phyloP scores from a whole-genome alignment of 257 asterid species.

The Striga asiatica region DNA sequence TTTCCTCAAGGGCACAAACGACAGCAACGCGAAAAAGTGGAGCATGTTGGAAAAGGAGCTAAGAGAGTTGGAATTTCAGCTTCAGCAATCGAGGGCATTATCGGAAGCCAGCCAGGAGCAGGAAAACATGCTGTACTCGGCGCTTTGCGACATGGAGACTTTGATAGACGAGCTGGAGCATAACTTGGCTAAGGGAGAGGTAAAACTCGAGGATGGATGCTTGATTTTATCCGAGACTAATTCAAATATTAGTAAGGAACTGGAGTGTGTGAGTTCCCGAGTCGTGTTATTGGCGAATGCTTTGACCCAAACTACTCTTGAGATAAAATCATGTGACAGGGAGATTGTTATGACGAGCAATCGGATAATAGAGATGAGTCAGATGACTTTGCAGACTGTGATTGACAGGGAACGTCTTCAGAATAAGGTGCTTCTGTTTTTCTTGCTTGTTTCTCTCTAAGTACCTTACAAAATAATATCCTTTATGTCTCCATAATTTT shows the following conservation, averaged over 20 bases:
- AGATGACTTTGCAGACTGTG: slow-evolving; percentile 60
- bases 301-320: slow-evolving; percentile 36
- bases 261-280: slow-evolving; percentile 34
- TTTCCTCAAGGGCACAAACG: slow-evolving; percentile 57
- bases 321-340: slow-evolving; percentile 45
- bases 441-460: too few species aligned
- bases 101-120: slow-evolving; percentile 89
- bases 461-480: too few species aligned
- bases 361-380: slow-evolving; percentile 56
- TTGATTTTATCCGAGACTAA: slow-evolving; percentile 45
- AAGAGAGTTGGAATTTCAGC: slow-evolving; percentile 50
- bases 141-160: slow-evolving; percentile 98
- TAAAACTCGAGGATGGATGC: slow-evolving; percentile 55
- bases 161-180: slow-evolving; percentile 84
- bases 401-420: slow-evolving; percentile 69
- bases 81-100: slow-evolving; percentile 59
- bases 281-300: slow-evolving; percentile 38
- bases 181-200: slow-evolving; percentile 51
- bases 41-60: slow-evolving; percentile 60
- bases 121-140: slow-evolving; percentile 70
- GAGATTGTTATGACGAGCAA: slow-evolving; percentile 45
- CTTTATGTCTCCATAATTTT: background rate
- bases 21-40: slow-evolving; percentile 40
- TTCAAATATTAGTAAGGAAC: slow-evolving; percentile 48
- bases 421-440: too few species aligned